Percentiles rank a stretch among this genome's conserved stretches.
These are phyloP conservation scores for Nemania sp. DNA, from an alignment of 2,329 filamentous ascomycete genomes.

Conservation along the genomic window DNA sequence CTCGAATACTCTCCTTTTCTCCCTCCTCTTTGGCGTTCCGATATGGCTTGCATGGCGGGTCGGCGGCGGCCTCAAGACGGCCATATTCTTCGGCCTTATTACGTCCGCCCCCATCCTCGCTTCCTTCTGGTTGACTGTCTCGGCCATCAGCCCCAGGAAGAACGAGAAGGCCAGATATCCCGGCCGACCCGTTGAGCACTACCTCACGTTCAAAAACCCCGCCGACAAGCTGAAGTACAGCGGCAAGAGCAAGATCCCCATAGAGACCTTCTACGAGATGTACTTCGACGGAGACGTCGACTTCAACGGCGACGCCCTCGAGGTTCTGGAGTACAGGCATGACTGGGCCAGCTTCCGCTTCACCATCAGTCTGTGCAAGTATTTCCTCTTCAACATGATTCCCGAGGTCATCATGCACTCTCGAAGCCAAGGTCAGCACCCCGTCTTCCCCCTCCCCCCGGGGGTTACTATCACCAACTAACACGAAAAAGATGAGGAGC, in stretches of 20 bases:
- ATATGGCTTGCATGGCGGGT: constrained; percentile 82
- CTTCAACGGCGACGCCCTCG: constrained; percentile 90
- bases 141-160: constrained; percentile 81
- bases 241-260: constrained; percentile 79
- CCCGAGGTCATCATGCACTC: constrained; percentile 93
- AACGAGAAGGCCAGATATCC: constrained; percentile 91
- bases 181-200: constrained; percentile 86
- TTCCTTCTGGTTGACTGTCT: constrained; percentile 80
- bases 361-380: constrained; percentile 82
- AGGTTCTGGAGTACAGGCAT: constrained; percentile 90
- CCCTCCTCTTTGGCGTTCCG: constrained; percentile 71
- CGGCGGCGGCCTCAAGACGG: constrained; percentile 83
- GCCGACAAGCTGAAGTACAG: constrained; percentile 68
- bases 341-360: constrained; percentile 97
- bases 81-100: constrained; percentile 82
- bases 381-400: constrained; percentile 84
- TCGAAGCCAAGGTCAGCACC: constrained; percentile 73
- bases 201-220: constrained; percentile 79
- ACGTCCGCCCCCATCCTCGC: constrained; percentile 78
- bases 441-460: not conserved
- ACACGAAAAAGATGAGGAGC: constrained; percentile 76
- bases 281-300: constrained; percentile 95
- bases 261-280: constrained; percentile 96
- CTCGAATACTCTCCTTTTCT: constrained; percentile 78
- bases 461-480: constrained; percentile 18